A percentile compares a stretch with the other conserved stretches of the same genome.
phyloP scores from a whole-genome alignment of 169 alveolate genomes.

The Cryptosporidium parvum region DNA sequence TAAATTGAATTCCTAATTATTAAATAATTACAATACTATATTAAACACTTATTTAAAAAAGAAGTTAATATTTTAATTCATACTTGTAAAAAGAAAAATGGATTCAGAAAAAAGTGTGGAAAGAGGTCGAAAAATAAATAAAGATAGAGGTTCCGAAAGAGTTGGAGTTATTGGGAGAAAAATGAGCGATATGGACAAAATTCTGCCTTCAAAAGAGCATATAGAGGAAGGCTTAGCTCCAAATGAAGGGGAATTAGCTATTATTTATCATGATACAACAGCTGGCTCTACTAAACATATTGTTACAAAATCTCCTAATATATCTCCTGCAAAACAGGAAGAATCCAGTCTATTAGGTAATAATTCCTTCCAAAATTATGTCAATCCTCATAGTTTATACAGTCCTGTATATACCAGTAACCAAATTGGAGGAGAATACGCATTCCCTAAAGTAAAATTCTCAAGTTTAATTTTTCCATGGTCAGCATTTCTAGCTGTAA shows the following conservation, averaged over 20 bases:
- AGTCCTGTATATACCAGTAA: constrained; percentile 61
- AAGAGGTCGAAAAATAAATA: constrained; percentile 51
- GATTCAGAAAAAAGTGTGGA: constrained; percentile 38
- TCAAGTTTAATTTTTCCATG: constrained; percentile 68
- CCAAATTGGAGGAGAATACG: constrained; percentile 56
- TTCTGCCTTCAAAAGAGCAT: constrained; percentile 47
- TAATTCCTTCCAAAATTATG: constrained; percentile 3
- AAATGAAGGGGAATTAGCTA: constrained; percentile 52
- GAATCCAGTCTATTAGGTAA: constrained; percentile 43
- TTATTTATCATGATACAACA: constrained; percentile 52
- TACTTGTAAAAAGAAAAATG: constrained; percentile 1
- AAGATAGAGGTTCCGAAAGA: constrained; percentile 31
- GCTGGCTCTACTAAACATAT: constrained; percentile 51
- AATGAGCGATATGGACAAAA: constrained; percentile 56
- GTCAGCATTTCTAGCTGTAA: constrained; percentile 57
- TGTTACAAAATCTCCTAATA: constrained; percentile 42
- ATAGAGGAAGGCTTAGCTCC: constrained; percentile 52
- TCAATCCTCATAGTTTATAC: constrained; percentile 21
- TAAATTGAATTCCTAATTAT: no score
- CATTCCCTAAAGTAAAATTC: constrained; percentile 63
- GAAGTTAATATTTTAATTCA: background rate
- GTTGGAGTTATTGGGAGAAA: constrained; percentile 55
- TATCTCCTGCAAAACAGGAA: constrained; percentile 47
- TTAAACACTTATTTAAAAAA: background rate
- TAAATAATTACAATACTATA: background rate